These are phyloP conservation scores for Pseudevernia furfuracea DNA, from an alignment of 495 filamentous ascomycete genomes.

Conservation along the genomic window DNA sequence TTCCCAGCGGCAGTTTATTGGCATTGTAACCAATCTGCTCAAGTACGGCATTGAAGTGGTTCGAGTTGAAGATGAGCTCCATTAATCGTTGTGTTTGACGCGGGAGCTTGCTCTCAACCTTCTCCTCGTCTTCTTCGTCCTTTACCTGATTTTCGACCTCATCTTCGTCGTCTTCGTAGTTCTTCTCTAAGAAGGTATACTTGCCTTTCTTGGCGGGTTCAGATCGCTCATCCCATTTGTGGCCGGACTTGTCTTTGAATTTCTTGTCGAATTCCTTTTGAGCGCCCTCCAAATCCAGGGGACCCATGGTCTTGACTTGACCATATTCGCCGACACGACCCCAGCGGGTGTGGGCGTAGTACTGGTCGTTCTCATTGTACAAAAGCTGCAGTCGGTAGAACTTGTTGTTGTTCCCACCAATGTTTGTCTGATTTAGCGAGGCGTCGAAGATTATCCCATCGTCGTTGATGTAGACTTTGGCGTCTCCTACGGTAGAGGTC, in stretches of 20 bases:
- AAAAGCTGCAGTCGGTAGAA: slow-evolving; percentile 27
- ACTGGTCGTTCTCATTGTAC: slow-evolving; percentile 26
- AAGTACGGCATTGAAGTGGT: slow-evolving; percentile 59
- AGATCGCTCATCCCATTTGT: slow-evolving; percentile 54
- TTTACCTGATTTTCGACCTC: slow-evolving; percentile 28
- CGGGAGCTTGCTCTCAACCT: slow-evolving; percentile 43
- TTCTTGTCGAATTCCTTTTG: slow-evolving; percentile 55
- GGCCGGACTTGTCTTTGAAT: slow-evolving; percentile 72
- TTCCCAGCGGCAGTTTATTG: slow-evolving; percentile 72
- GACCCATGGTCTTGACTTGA: slow-evolving; percentile 43
- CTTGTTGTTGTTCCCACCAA: slow-evolving; percentile 60
- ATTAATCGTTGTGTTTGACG: slow-evolving; percentile 58
- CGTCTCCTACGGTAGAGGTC: slow-evolving; percentile 5
- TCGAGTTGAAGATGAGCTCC: slow-evolving; percentile 72
- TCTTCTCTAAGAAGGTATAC: slow-evolving; percentile 68
- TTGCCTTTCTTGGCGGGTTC: slow-evolving; percentile 49
- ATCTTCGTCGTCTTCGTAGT: slow-evolving; percentile 59
- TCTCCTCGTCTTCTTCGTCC: slow-evolving; percentile 13
- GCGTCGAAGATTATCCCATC: slow-evolving; percentile 54
- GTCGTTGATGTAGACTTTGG: slow-evolving; percentile 57
- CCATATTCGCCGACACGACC: slow-evolving; percentile 72
- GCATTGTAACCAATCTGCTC: slow-evolving; percentile 64
- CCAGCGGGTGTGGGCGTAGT: slow-evolving; percentile 62
- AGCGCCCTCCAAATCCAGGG: slow-evolving; percentile 40
- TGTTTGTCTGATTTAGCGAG: slow-evolving; percentile 42